These are phyloP conservation scores for Gnomoniopsis sp. DNA, from an alignment of 2,329 filamentous ascomycete genomes.

Conservation along the genomic window DNA sequence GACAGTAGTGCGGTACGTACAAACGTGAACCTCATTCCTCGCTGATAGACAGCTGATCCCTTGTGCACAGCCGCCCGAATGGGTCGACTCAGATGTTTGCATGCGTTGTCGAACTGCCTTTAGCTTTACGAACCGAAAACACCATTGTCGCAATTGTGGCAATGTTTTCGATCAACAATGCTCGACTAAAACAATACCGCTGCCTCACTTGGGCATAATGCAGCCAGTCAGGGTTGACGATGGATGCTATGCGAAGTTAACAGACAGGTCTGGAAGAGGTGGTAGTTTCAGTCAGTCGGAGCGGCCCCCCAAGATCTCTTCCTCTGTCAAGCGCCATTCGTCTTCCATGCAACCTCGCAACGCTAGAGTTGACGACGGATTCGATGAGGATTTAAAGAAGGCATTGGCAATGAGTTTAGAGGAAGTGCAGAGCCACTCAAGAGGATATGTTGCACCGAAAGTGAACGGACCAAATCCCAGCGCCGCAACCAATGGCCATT, in stretches of 20 bases:
- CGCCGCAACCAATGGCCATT: conserved; percentile 34
- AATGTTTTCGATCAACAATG: conserved; percentile 97
- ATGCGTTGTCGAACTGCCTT: conserved; percentile 96
- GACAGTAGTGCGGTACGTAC: conserved; percentile 80
- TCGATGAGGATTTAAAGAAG: conserved; percentile 91
- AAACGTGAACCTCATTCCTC: conserved; percentile 31
- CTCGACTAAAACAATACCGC: conserved; percentile 80
- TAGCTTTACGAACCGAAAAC: conserved; percentile 96
- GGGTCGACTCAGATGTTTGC: conserved; percentile 96
- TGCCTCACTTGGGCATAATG: conserved; percentile 90
- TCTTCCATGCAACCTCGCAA: conserved; percentile 82
- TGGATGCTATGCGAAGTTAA: conserved; percentile 88
- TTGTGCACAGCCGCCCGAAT: conserved; percentile 75
- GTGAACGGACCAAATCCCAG: conserved; percentile 31
- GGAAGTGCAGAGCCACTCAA: conserved; percentile 74
- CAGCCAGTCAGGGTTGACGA: conserved; percentile 93
- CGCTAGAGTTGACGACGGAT: conserved; percentile 82
- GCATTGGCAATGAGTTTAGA: conserved; percentile 96
- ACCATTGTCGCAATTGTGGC: conserved; percentile 96
- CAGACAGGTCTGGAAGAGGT: conserved; percentile 61
- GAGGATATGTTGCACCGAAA: conserved; percentile 64
- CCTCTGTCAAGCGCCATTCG: conserved; percentile 59
- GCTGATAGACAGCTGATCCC: background rate
- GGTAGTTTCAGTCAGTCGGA: conserved; percentile 29
- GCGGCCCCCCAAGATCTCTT: conserved; percentile 40